Evolutionary conservation across 768 basidiomycete genomes (phyloP), one percentile per base, ranked within the genome.

Genomic region (Kwoniella heveanensis): DNA sequence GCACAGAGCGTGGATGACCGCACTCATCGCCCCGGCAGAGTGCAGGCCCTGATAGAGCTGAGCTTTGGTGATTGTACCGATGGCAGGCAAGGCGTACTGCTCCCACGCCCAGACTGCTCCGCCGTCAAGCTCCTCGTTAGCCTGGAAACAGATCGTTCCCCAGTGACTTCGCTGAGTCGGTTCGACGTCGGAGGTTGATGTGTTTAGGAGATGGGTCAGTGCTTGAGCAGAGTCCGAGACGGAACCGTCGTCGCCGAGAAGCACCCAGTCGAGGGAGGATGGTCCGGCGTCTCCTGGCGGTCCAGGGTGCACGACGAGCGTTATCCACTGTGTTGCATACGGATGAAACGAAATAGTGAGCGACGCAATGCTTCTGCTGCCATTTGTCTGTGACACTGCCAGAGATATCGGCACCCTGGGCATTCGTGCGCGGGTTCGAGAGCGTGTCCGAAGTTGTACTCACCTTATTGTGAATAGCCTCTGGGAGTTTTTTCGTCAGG

Each of bases 21-120:
- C 68, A 19, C 37, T 51, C 29, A 69, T 67, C 12, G 77, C 77
- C 1, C 65, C 69, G 26, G 53, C 60, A 17, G 66, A 66, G 50
- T 76, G 70, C 12, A 58, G 53, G 10, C 64, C 63, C 48, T 76
- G 74, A 39, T 78, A 78, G n/a, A 78, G 49, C 12, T 62, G 51
- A 1, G 72, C 68, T 48, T 76, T 78, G 30, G 77, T 78, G 51
- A 68, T 53, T 2, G 50, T 58, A 17, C 67, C 64, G 17, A 67
- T 63, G 5, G 54, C 19, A 3, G 73, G 73, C 0, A 78, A 49
- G 19, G 39, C 26, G 58, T 76, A 76, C 47, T 72, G 72, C 27
- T 76, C 74, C 70, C 73, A 78, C 32, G 77, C 77, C 77, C 77
- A 78, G 9, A 74, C 66, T 0, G 74, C 67, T 13, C 77, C 77